These are phyloP conservation scores for Solanum chaucha DNA, from an alignment of 257 asterid genomes.

Conservation along the genomic window DNA sequence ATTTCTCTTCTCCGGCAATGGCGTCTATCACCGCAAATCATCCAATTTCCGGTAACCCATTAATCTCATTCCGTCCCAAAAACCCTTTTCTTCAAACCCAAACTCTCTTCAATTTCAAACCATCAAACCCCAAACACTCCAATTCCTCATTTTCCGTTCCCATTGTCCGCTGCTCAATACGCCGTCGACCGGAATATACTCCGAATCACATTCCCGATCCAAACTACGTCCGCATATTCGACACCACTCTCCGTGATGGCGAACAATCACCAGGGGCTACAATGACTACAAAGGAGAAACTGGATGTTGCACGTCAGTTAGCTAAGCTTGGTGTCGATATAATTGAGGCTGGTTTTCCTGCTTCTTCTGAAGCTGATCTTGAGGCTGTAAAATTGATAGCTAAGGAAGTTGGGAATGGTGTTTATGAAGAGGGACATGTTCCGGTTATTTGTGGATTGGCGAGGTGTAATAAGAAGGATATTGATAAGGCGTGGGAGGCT, in stretches of 20 bases:
- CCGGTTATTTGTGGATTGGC: slow-evolving; percentile 93
- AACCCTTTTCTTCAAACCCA: not conserved
- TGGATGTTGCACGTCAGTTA: slow-evolving; percentile 74
- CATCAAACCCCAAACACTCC: not conserved
- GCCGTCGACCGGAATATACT: slow-evolving; percentile 43
- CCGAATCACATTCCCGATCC: slow-evolving; percentile 81
- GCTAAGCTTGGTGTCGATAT: slow-evolving; percentile 90
- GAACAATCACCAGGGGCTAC: slow-evolving; percentile 99
- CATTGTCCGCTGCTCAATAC: not conserved
- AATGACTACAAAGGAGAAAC: slow-evolving; percentile 88
- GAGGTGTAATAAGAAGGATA: slow-evolving; percentile 85
- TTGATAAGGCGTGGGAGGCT: slow-evolving; percentile 94
- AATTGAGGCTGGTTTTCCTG: slow-evolving; percentile 95
- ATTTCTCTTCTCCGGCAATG: not conserved
- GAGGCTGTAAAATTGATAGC: slow-evolving; percentile 82
- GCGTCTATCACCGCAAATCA: not conserved
- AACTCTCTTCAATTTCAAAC: not conserved
- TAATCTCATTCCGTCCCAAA: not conserved
- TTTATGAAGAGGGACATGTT: slow-evolving; percentile 28
- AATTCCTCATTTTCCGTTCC: not conserved
- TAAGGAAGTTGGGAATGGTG: slow-evolving; percentile 54
- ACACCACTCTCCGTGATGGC: slow-evolving; percentile 96
- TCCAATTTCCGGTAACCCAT: not conserved
- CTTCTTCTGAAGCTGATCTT: slow-evolving; percentile 83
- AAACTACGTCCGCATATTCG: slow-evolving; percentile 77